These are phyloP conservation scores for Pythium guiyangense DNA, from an alignment of 352 stramenopile species.

Conservation along the genomic window DNA sequence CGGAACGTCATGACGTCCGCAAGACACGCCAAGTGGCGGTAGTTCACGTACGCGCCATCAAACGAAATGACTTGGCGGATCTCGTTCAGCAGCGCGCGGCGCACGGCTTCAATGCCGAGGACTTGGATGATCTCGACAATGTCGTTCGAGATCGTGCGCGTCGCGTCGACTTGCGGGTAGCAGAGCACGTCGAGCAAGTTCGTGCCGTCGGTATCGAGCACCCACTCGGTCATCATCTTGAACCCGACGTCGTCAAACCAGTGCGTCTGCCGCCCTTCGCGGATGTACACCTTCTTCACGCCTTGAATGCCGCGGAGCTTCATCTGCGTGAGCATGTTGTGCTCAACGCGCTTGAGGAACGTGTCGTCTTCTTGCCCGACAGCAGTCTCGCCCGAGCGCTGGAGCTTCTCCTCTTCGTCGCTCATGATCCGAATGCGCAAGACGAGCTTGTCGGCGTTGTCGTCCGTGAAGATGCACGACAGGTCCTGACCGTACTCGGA, in stretches of 20 bases:
- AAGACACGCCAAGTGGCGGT: constrained; percentile 97
- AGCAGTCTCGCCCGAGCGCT: constrained; percentile 76
- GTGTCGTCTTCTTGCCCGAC: constrained; percentile 91
- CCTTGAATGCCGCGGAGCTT: constrained; percentile 96
- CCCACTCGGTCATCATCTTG: constrained; percentile 94
- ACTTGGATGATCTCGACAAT: constrained; percentile 99
- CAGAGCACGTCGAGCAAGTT: constrained; percentile 98
- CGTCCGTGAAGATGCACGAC: constrained; percentile 96
- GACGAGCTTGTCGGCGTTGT: constrained; percentile 97
- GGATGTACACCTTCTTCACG: constrained; percentile 99
- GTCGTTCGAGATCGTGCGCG: constrained; percentile 98
- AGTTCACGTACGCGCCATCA: constrained; percentile 99
- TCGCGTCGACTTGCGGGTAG: constrained; percentile 95
- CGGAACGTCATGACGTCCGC: constrained; percentile 99
- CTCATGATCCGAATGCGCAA: constrained; percentile 97
- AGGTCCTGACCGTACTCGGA: constrained; percentile 95
- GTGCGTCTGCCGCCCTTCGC: constrained; percentile 91
- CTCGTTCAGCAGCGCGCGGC: constrained; percentile 91
- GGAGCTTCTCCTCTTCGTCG: constrained; percentile 88
- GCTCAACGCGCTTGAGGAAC: constrained; percentile 97
- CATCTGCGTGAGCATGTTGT: constrained; percentile 96
- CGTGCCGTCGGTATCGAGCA: constrained; percentile 99
- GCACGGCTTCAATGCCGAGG: constrained; percentile 90
- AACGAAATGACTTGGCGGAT: constrained; percentile 98
- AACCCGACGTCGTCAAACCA: constrained; percentile 96